Percentiles rank a stretch among this genome's conserved stretches.
Evolutionary conservation across 139 green algal species (phyloP).

Genomic region (Coelastrella sp.): DNA sequence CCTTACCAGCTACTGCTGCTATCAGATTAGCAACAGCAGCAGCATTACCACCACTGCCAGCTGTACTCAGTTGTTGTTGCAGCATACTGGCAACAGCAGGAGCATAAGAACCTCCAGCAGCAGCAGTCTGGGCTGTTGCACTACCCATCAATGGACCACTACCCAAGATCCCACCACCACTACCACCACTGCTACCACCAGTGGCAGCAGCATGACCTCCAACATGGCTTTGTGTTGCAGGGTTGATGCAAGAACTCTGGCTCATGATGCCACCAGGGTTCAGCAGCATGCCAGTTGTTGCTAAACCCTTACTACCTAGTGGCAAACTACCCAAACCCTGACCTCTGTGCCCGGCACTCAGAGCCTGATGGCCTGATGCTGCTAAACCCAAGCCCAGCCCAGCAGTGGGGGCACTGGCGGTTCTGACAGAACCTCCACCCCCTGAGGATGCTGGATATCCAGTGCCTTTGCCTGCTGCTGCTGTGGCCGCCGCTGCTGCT

Average conservation of each 20-base stretch:
- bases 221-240: too few species aligned
- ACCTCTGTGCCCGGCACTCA: not conserved
- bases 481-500: slow-evolving; percentile 1
- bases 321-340: not conserved
- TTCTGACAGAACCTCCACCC: too few species aligned
- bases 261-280: too few species aligned
- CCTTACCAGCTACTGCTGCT: not conserved
- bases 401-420: too few species aligned
- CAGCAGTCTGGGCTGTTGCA: slow-evolving; percentile 6
- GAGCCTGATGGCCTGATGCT: not conserved
- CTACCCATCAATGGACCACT: not conserved
- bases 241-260: not conserved
- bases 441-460: not conserved
- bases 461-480: not conserved
- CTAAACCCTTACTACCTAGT: not conserved
- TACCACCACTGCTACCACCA: not conserved
- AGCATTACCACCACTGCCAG: not conserved
- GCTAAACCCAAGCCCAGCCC: not conserved
- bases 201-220: slow-evolving; percentile 4
- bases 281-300: not conserved
- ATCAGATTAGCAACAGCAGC: not conserved
- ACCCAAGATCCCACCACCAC: not conserved
- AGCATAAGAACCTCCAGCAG: not conserved
- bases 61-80: not conserved
- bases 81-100: not conserved